Evolutionary conservation across 139 green algal genomes (phyloP).

Genomic region (Chlorella ohadii): DNA sequence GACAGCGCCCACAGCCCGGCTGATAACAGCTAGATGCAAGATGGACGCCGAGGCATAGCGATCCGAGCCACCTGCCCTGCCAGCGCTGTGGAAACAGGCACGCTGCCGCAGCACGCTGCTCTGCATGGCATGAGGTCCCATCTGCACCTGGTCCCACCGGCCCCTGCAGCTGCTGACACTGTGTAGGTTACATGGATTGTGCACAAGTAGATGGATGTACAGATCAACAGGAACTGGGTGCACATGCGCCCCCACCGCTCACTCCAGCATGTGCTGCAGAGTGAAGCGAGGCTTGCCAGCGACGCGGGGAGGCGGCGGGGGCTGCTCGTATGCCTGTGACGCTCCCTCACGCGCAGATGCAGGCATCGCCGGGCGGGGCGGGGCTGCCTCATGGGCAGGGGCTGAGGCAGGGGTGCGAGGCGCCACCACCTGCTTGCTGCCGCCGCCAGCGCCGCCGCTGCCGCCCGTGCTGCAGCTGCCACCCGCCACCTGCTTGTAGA

Average conservation of each 20-base stretch:
- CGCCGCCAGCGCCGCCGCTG: not conserved
- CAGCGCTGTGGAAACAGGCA: too few relatives aligned
- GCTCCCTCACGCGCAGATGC: too few relatives aligned
- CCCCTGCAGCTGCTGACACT: too few relatives aligned
- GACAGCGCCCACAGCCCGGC: too few relatives aligned
- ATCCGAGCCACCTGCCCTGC: too few relatives aligned
- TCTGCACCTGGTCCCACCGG: too few relatives aligned
- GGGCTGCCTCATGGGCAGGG: not conserved
- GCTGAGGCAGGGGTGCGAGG: too few relatives aligned
- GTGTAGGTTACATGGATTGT: not conserved
- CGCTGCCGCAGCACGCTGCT: too few relatives aligned
- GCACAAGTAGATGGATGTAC: not conserved
- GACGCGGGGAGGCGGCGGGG: not conserved
- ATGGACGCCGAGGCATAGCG: too few relatives aligned
- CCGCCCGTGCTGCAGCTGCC: not conserved
- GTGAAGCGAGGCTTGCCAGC: not conserved
- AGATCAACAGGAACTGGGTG: not conserved
- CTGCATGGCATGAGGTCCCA: too few relatives aligned
- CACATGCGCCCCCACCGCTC: not conserved
- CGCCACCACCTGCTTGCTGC: not conserved
- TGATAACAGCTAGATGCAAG: not conserved
- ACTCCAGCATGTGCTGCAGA: constrained; percentile 23
- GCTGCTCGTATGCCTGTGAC: not conserved
- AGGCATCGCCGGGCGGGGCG: not conserved
- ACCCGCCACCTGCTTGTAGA: constrained; percentile 29